phyloP scores from a whole-genome alignment of 1,284 basidiomycete genomes.

The Ustilago vetiveriae region DNA sequence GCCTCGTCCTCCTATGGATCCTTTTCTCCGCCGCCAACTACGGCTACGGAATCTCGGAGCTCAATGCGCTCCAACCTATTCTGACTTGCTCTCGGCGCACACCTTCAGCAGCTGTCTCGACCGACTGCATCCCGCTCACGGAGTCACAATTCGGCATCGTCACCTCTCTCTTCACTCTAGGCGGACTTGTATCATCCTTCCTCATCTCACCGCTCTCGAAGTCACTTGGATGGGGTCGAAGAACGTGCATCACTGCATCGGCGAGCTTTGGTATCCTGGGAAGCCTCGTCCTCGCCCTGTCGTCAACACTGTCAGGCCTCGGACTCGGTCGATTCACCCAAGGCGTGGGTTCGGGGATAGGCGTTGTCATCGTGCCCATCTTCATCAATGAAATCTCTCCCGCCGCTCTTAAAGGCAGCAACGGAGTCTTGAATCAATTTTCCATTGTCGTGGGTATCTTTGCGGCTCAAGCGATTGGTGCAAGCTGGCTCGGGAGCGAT shows the following conservation, averaged over 20 bases:
- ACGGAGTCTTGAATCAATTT: conserved; percentile 81
- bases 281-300: conserved; percentile 22
- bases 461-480: conserved; percentile 67
- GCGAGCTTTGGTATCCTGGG: conserved; percentile 27
- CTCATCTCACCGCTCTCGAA: conserved; percentile 36
- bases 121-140: conserved; percentile 42
- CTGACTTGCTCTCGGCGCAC: conserved; percentile 39
- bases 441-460: conserved; percentile 65
- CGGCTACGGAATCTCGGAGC: conserved; percentile 63
- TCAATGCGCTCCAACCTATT: conserved; percentile 58
- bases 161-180: conserved; percentile 86
- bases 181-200: conserved; percentile 77
- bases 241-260: conserved; percentile 28
- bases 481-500: conserved; percentile 56
- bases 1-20: conserved; percentile 53
- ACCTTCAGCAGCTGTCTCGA: conserved; percentile 19
- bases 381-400: conserved; percentile 85
- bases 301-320: conserved; percentile 11
- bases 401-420: conserved; percentile 75
- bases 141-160: conserved; percentile 75
- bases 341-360: conserved; percentile 82
- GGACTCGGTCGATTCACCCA: conserved; percentile 71
- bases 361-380: conserved; percentile 84
- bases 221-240: conserved; percentile 26
- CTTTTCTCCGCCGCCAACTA: conserved; percentile 58